Conservation (phyloP, 345 rosid species). For the Eucalyptus curtisii region DNA sequence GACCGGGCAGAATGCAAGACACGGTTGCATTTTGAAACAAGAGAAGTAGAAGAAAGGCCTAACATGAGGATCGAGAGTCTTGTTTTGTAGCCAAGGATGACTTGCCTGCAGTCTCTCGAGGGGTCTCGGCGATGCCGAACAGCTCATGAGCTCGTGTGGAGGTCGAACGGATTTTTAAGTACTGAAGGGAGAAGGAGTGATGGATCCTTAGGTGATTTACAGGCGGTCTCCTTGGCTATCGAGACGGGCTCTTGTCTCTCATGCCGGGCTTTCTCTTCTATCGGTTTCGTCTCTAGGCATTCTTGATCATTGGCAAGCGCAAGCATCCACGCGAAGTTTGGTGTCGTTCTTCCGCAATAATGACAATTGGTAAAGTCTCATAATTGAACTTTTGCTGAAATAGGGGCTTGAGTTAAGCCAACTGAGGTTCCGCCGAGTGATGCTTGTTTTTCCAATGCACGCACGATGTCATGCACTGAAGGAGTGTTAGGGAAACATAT, state of each 20-base stretch:
- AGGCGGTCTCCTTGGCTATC: slow-evolving; percentile 43
- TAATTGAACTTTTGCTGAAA: neutral
- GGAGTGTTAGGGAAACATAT: neutral
- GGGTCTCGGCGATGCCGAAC: neutral
- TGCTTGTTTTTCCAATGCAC: neutral
- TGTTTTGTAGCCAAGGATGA: slow-evolving; percentile 46
- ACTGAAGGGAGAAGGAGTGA: neutral
- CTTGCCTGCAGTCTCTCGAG: slow-evolving; percentile 17
- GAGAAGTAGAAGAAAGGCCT: slow-evolving; percentile 1
- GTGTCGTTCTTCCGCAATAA: neutral
- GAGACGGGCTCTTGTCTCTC: slow-evolving; percentile 22
- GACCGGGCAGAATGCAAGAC: neutral
- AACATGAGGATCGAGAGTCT: slow-evolving; percentile 17
- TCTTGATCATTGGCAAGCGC: neutral
- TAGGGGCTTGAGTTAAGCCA: neutral
- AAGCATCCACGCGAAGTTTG: neutral
- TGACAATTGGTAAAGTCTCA: neutral
- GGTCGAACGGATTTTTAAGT: neutral
- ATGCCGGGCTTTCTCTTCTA: slow-evolving; percentile 20
- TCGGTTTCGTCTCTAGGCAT: neutral
- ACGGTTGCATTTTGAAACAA: neutral
- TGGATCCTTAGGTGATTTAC: neutral
- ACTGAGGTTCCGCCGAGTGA: neutral
- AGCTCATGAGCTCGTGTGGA: neutral
- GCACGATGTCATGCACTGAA: neutral